Evolutionary conservation across 257 asterid species (phyloP), one percentile per base, ranked within the genome.

Genomic region (Osmanthus fragrans): DNA sequence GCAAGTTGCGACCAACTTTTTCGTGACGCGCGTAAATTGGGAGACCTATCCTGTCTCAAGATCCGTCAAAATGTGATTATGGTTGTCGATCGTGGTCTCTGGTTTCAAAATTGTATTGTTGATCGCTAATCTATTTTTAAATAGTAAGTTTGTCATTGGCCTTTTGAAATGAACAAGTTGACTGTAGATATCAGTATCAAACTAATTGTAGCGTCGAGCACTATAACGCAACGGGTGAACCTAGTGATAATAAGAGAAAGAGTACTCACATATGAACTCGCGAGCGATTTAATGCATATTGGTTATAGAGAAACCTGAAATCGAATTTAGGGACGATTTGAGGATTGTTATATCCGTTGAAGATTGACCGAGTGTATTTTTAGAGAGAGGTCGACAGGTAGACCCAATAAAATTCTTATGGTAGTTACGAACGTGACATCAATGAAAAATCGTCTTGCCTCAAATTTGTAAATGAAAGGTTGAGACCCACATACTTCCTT

Each of bases 1-100:
- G 75, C 65, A 75, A 18, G 80, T 66, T 25, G 71, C 34, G 74
- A 27, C 34, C 65, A 75, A 70, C 74, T n/a, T 58, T 21, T 58
- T 3, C 6, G 13, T 7, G 66, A n/a, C 66, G 9, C 10, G 1
- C 27, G 3, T 30, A 3, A 7, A 21, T 58, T 21, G 66, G 66
- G 66, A 21, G 66, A 58, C 66, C 25, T 2, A 21, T 23, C 65
- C 25, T 30, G 30, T 58, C 66, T 58, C 15, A 5, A 9, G 29
- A 56, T 21, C 1, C 5, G 12, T 21, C 12, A n/a, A 58, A 9
- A 58, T 16, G 3, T n/a, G 11, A 21, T 21, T 2, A 12, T 58
- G 11, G 29, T n/a, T 58, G 13, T 42, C 49, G 4, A 42, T 10
- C 16, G 1, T 18, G 8, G 23, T 16, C 2, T 37, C 12, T 11